Evolutionary conservation across 2,329 filamentous ascomycete genomes (phyloP).

Genomic region (Karstenula rhodostoma): DNA sequence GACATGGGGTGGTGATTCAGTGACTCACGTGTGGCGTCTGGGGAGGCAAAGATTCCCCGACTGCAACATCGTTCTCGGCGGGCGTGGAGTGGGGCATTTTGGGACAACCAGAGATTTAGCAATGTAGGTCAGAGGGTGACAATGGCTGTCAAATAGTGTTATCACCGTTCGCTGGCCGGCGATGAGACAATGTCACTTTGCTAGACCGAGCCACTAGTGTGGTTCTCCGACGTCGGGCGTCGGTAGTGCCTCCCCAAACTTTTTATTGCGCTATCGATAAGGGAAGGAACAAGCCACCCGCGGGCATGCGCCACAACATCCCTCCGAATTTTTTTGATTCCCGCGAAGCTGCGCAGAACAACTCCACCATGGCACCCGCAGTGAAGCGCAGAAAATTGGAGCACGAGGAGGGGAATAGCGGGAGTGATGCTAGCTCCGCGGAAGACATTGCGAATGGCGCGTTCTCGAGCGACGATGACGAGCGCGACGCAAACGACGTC

Average conservation of each 20-base stretch:
- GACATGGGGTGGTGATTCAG: constrained; percentile 12
- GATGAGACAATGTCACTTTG: constrained; percentile 14
- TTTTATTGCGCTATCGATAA: constrained; percentile 10
- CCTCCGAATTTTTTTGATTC: constrained; percentile 5
- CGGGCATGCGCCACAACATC: constrained; percentile 7
- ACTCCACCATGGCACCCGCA: constrained; percentile 43
- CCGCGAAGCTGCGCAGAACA: not conserved
- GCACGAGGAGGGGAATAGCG: constrained; percentile 42
- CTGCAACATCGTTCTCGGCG: constrained; percentile 46
- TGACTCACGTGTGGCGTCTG: constrained; percentile 52
- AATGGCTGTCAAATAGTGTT: not conserved
- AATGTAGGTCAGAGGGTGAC: not conserved
- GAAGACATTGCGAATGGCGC: constrained; percentile 28
- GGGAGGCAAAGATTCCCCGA: constrained; percentile 50
- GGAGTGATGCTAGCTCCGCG: constrained; percentile 36
- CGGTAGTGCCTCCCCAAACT: constrained; percentile 11
- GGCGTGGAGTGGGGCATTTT: constrained; percentile 36
- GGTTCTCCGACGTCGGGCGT: constrained; percentile 9
- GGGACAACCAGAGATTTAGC: not conserved
- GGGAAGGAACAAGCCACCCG: constrained; percentile 3
- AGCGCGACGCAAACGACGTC: constrained; percentile 24
- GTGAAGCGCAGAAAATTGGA: constrained; percentile 59
- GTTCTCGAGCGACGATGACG: constrained; percentile 21
- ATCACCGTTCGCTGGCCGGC: not conserved
- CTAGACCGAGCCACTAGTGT: constrained; percentile 1